phyloP scores from a whole-genome alignment of 306 rosid species.

The Senna tora region DNA sequence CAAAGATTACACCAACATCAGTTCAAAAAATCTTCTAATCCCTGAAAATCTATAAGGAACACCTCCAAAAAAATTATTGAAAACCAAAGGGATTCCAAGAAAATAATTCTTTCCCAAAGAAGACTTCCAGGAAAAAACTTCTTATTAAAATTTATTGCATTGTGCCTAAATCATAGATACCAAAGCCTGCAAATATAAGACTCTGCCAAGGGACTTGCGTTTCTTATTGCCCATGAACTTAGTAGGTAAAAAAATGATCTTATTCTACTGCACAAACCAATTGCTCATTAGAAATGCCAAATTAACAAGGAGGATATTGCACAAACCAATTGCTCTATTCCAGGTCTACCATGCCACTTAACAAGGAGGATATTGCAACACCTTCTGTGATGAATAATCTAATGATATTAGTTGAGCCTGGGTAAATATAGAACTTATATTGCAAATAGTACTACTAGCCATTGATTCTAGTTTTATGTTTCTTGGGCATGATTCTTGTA shows the following conservation, averaged over 20 bases:
- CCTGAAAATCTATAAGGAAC: background rate
- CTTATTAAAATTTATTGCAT: background rate
- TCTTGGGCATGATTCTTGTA: background rate
- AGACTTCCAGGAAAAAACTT: background rate
- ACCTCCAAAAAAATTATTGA: background rate
- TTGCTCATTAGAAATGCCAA: background rate
- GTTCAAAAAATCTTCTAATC: background rate
- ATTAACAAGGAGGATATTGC: constrained; percentile 19
- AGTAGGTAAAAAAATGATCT: background rate
- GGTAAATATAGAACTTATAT: background rate
- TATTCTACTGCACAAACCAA: background rate
- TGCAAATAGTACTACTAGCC: constrained; percentile 2
- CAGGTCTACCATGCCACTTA: background rate
- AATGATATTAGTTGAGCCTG: background rate
- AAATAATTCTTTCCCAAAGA: background rate
- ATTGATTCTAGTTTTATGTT: background rate
- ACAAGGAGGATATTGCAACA: constrained; percentile 19
- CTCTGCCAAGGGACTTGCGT: background rate
- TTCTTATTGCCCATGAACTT: background rate
- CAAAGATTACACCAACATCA: background rate
- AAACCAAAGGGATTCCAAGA: background rate
- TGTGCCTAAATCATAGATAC: background rate
- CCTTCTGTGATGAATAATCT: constrained; percentile 15
- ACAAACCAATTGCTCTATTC: background rate
- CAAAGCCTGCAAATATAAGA: background rate